A percentile compares a stretch with the other conserved stretches of the same genome.
Conservation (phyloP, 1,139 yeast genomes). For the Lodderomyces theae region DNA sequence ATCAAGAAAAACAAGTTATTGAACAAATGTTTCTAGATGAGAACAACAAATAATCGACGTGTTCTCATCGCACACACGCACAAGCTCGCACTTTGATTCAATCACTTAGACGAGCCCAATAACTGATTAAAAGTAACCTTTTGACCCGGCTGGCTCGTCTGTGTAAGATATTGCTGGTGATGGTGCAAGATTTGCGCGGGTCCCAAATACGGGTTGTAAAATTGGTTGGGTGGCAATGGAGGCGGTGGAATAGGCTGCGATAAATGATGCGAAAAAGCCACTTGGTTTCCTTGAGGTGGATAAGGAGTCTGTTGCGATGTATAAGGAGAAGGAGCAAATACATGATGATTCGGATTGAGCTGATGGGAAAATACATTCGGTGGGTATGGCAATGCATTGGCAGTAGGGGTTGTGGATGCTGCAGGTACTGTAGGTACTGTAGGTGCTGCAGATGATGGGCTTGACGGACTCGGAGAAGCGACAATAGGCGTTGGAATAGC, state of each 20-base stretch:
- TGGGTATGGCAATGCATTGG: no score
- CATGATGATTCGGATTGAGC: no score
- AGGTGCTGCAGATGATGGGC: slow-evolving; percentile 13
- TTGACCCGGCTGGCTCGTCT: slow-evolving; percentile 25
- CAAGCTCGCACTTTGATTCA: no score
- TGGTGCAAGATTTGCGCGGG: slow-evolving; percentile 5
- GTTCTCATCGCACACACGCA: no score
- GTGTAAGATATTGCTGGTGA: slow-evolving; percentile 10
- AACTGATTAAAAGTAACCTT: slow-evolving; percentile 43
- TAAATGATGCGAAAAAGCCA: slow-evolving; percentile 8
- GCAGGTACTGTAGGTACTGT: no score
- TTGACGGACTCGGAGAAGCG: slow-evolving; percentile 8
- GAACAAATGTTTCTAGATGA: not conserved
- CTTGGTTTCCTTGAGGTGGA: not conserved
- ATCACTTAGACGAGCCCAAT: slow-evolving; percentile 33
- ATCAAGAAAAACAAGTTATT: not conserved
- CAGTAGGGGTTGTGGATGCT: no score
- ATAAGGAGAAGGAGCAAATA: not conserved
- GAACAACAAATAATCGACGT: no score
- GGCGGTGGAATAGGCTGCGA: slow-evolving; percentile 25
- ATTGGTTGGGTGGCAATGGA: slow-evolving; percentile 3
- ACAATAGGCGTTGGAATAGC: slow-evolving; percentile 12
- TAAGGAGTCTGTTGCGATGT: not conserved
- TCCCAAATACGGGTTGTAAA: not conserved
- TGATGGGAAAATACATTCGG: no score